These are phyloP conservation scores for Colletotrichum cordylinicola DNA, from an alignment of 2,329 filamentous ascomycete species.

Conservation along the genomic window DNA sequence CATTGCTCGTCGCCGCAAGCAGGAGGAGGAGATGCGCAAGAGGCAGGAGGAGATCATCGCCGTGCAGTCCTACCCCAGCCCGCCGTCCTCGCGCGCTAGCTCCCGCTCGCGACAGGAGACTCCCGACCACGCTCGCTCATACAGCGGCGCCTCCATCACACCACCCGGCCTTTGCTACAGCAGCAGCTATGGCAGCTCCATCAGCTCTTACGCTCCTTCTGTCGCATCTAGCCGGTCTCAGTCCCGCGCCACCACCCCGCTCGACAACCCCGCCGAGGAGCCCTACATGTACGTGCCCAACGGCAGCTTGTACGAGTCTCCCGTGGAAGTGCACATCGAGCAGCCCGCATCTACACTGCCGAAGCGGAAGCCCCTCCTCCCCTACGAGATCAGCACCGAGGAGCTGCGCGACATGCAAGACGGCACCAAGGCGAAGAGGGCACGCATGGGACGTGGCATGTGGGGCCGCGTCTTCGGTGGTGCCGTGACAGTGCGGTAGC, in stretches of 20 bases:
- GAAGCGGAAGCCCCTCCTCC: conserved; percentile 39
- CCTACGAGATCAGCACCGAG: conserved; percentile 61
- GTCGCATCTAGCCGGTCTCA: conserved; percentile 48
- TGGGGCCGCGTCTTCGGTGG: conserved; percentile 60
- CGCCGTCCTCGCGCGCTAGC: conserved; percentile 50
- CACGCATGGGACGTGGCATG: conserved; percentile 53
- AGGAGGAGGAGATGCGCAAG: conserved; percentile 41
- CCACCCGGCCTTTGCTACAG: conserved; percentile 54
- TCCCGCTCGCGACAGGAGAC: conserved; percentile 45
- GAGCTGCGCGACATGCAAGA: conserved; percentile 58
- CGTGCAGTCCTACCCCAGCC: conserved; percentile 46
- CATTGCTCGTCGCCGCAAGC: conserved; percentile 54
- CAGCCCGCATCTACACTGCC: conserved; percentile 41
- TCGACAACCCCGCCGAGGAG: conserved; percentile 48
- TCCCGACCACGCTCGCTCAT: conserved; percentile 44
- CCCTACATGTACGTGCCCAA: conserved; percentile 45
- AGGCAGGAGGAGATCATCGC: conserved; percentile 41
- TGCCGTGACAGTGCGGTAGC: conserved; percentile 43
- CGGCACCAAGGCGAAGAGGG: conserved; percentile 53
- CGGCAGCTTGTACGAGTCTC: conserved; percentile 55
- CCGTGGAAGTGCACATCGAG: conserved; percentile 50
- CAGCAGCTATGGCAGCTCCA: conserved; percentile 39
- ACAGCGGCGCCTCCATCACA: conserved; percentile 40
- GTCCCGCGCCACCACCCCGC: conserved; percentile 56
- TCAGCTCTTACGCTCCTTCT: conserved; percentile 55